Conservation (phyloP, 495 filamentous ascomycete species). For the Clohesyomyces aquaticus region DNA sequence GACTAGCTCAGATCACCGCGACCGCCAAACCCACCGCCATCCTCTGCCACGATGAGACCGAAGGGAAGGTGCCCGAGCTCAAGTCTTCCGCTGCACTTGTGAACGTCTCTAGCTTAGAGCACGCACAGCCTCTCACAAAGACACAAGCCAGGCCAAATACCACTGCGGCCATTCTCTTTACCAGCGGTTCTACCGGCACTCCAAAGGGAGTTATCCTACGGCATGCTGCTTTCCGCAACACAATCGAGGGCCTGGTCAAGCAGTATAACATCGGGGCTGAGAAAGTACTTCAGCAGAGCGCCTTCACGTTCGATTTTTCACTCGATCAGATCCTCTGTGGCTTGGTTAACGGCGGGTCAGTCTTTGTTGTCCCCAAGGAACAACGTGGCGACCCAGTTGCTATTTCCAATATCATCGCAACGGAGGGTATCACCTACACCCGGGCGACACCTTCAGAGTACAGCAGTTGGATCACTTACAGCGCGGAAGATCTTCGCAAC, state of each 20-base stretch:
- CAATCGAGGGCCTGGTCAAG: background rate
- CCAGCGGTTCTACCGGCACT: slow-evolving; percentile 89
- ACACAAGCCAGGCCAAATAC: background rate
- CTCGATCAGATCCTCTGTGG: slow-evolving; percentile 15
- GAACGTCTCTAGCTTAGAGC: background rate
- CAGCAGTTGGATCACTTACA: slow-evolving; percentile 15
- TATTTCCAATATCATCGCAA: background rate
- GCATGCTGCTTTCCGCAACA: slow-evolving; percentile 70
- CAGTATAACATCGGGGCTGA: background rate
- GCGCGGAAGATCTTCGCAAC: background rate
- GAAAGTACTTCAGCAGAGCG: slow-evolving; percentile 10
- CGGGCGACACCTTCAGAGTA: slow-evolving; percentile 19
- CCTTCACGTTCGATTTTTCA: slow-evolving; percentile 9
- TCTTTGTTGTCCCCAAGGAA: background rate
- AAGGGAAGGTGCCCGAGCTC: background rate
- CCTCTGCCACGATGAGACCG: background rate
- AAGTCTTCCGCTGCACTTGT: background rate
- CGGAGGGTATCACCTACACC: slow-evolving; percentile 13
- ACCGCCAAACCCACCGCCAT: background rate
- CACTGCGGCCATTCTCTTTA: slow-evolving; percentile 86
- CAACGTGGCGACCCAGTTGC: slow-evolving; percentile 9
- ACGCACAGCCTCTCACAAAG: background rate
- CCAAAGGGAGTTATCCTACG: slow-evolving; percentile 92
- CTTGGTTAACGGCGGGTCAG: slow-evolving; percentile 3
- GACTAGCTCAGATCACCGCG: background rate